Percentiles rank a stretch among this genome's conserved stretches.
Evolutionary conservation across 208 protist genomes (phyloP).

Genomic region (Angomonas deanei): DNA sequence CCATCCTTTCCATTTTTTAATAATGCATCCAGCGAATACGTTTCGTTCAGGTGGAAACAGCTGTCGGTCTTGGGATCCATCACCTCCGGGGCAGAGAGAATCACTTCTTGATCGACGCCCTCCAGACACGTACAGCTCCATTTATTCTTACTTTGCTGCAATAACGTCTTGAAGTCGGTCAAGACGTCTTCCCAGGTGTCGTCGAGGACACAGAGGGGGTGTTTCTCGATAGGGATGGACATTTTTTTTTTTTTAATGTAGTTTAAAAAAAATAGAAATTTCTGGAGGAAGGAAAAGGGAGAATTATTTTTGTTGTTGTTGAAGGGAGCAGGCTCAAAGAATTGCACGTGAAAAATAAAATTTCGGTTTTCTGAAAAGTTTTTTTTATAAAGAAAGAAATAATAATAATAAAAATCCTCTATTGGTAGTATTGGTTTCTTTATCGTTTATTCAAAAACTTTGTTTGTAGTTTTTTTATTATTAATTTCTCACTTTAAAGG

Average conservation of each 20-base stretch:
- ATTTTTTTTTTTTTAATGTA: slow-evolving; percentile 13
- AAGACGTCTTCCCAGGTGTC: slow-evolving; percentile 71
- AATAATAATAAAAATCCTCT: too few relatives aligned
- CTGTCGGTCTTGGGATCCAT: slow-evolving; percentile 87
- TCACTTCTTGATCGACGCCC: slow-evolving; percentile 65
- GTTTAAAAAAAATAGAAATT: background rate
- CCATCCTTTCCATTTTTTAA: slow-evolving; percentile 14
- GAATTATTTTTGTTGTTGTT: too few relatives aligned
- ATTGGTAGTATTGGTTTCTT: too few relatives aligned
- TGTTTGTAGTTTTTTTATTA: too few relatives aligned
- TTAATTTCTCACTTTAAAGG: too few relatives aligned
- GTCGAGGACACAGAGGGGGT: slow-evolving; percentile 44
- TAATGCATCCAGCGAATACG: slow-evolving; percentile 46
- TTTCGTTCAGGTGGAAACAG: slow-evolving; percentile 45
- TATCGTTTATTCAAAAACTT: too few relatives aligned
- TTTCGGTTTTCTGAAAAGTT: too few relatives aligned
- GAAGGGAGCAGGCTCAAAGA: too few relatives aligned
- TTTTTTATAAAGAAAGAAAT: background rate
- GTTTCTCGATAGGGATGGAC: slow-evolving; percentile 2
- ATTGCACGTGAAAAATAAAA: too few relatives aligned
- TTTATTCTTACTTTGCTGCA: slow-evolving; percentile 16
- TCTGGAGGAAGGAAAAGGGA: too few relatives aligned
- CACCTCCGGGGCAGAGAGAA: slow-evolving; percentile 75
- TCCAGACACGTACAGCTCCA: slow-evolving; percentile 62
- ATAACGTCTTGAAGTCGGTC: slow-evolving; percentile 41